Conservation (phyloP, 441 rosid species). For the Kokia cookei region DNA sequence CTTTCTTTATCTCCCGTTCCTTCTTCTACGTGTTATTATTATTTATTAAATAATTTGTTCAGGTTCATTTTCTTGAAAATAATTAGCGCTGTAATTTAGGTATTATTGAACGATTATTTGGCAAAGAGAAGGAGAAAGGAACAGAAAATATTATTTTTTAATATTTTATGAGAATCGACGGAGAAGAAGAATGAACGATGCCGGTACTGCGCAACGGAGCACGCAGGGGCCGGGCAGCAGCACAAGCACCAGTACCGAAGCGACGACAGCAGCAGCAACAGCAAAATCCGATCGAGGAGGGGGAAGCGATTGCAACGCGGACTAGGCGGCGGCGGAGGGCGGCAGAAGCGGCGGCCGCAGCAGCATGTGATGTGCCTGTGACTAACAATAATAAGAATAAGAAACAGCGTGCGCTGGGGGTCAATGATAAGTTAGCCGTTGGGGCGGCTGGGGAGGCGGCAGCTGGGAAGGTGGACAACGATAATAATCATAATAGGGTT, state of each 20-base stretch:
- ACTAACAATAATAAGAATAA: constrained; percentile 1
- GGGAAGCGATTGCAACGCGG: constrained; percentile 54
- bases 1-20: neutral
- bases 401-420: constrained; percentile 6
- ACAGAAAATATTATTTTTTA: neutral
- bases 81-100: neutral
- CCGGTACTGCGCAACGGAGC: constrained; percentile 58
- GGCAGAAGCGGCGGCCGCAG: constrained; percentile 38
- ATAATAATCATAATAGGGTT: constrained; percentile 15
- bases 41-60: neutral
- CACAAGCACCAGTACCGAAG: constrained; percentile 16
- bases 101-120: constrained; percentile 2
- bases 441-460: constrained; percentile 11
- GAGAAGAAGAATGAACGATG: constrained; percentile 52
- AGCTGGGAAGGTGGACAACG: constrained; percentile 5
- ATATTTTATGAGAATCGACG: constrained; percentile 19
- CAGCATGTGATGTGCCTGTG: constrained; percentile 14
- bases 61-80: neutral
- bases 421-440: constrained; percentile 19
- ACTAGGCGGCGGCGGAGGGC: constrained; percentile 36
- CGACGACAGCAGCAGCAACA: constrained; percentile 16
- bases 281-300: constrained; percentile 23
- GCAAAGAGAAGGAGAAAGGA: neutral
- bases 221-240: constrained; percentile 47
- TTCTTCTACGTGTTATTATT: neutral